A percentile compares a stretch with the other conserved stretches of the same genome.
These are phyloP conservation scores for Lentinula sp. DNA, from an alignment of 768 basidiomycete genomes.

Conservation along the genomic window DNA sequence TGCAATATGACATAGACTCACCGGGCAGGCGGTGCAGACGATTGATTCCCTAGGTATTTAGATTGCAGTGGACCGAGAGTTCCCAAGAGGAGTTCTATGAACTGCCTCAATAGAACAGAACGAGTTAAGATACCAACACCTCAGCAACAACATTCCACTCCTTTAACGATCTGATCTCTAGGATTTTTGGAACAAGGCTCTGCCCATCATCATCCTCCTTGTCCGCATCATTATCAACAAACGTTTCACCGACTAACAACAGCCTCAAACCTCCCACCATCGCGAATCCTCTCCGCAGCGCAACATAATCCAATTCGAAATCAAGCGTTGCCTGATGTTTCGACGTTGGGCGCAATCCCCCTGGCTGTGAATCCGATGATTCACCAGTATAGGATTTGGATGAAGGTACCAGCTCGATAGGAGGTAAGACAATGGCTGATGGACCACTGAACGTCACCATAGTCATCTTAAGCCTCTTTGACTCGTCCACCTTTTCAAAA, in stretches of 20 bases:
- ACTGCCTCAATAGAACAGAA: neutral
- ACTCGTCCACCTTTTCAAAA: conserved; percentile 35
- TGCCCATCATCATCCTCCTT: conserved; percentile 14
- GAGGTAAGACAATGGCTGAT: conserved; percentile 42
- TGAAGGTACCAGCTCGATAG: conserved; percentile 27
- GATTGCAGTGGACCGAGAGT: too few species aligned
- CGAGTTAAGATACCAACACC: conserved; percentile 46
- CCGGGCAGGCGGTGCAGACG: too few species aligned
- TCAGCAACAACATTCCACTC: conserved; percentile 56
- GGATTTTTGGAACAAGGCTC: conserved; percentile 28
- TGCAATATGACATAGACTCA: too few species aligned
- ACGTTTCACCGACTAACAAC: conserved; percentile 52
- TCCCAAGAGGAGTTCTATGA: too few species aligned
- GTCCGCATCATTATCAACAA: conserved; percentile 27
- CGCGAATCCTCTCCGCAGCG: conserved; percentile 53
- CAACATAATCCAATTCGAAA: conserved; percentile 61
- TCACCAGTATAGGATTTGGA: neutral
- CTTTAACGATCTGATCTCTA: conserved; percentile 16
- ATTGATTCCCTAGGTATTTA: too few species aligned
- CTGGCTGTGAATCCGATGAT: conserved; percentile 10
- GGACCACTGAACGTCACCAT: conserved; percentile 43
- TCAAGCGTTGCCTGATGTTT: conserved; percentile 40
- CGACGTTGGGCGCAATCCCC: conserved; percentile 4
- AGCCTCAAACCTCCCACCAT: conserved; percentile 69
- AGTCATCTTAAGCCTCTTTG: conserved; percentile 19